phyloP scores from a whole-genome alignment of 2,329 filamentous ascomycete genomes.

The Colletotrichum tropicicola region DNA sequence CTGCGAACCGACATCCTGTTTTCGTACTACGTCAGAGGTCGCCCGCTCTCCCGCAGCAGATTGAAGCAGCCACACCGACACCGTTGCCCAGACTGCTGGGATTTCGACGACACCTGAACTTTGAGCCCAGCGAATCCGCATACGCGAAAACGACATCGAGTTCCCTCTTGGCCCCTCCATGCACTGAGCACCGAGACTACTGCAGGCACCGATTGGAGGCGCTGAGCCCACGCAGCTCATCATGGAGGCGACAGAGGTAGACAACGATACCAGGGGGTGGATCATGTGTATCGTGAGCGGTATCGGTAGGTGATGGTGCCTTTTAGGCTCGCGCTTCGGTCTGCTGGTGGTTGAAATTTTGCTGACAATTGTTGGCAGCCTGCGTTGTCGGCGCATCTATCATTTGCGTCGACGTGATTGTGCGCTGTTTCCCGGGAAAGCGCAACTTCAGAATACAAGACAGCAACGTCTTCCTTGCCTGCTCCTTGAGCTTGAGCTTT shows the following conservation, averaged over 20 bases:
- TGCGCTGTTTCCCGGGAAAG: conserved; percentile 77
- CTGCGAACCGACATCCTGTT: not conserved
- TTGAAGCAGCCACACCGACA: conserved; percentile 15
- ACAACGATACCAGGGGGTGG: conserved; percentile 92
- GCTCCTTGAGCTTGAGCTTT: conserved; percentile 90
- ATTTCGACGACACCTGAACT: not conserved
- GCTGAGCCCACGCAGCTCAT: conserved; percentile 31
- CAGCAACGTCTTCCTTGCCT: conserved; percentile 86
- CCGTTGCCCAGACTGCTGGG: not conserved
- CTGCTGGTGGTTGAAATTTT: not conserved
- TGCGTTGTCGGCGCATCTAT: conserved; percentile 81
- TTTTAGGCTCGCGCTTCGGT: not conserved
- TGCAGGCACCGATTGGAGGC: conserved; percentile 24
- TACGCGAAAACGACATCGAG: not conserved
- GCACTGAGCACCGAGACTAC: conserved; percentile 10
- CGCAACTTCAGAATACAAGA: conserved; percentile 87
- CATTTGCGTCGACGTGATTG: conserved; percentile 84
- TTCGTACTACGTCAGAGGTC: conserved; percentile 23
- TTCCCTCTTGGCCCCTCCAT: not conserved
- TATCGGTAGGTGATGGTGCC: conserved; percentile 58
- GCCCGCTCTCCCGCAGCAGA: conserved; percentile 1
- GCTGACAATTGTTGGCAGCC: conserved; percentile 47
- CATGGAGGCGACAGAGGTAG: conserved; percentile 55
- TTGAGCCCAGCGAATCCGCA: not conserved
- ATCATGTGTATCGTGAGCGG: conserved; percentile 90